A percentile compares a stretch with the other conserved stretches of the same genome.
Conservation (phyloP, 2,329 filamentous ascomycete genomes). For the Aspergillus sp. region DNA sequence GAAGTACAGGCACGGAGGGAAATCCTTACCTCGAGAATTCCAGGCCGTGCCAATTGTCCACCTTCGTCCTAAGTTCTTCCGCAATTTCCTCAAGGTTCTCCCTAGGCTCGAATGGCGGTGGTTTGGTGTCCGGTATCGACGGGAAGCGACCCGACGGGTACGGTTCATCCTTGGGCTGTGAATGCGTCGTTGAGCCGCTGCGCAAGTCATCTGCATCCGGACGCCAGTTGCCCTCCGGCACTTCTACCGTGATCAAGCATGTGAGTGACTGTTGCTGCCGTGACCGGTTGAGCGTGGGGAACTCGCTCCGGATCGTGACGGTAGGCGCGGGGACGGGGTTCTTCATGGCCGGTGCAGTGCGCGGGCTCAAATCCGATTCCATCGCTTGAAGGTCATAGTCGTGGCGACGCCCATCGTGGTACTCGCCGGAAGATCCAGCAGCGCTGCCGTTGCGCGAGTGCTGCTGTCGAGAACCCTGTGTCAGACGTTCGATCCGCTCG, state of each 20-base stretch:
- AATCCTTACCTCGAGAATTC: conserved; percentile 75
- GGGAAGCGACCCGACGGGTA: conserved; percentile 58
- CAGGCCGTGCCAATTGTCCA: conserved; percentile 97
- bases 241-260: conserved; percentile 91
- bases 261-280: conserved; percentile 94
- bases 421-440: conserved; percentile 74
- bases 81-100: conserved; percentile 83
- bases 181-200: conserved; percentile 56
- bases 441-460: conserved; percentile 82
- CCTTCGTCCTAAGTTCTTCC: conserved; percentile 79
- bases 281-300: conserved; percentile 88
- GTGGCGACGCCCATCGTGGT: conserved; percentile 77
- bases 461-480: conserved; percentile 43
- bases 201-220: conserved; percentile 80
- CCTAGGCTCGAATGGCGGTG: conserved; percentile 73
- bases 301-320: conserved; percentile 95
- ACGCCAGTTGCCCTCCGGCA: conserved; percentile 88
- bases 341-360: conserved; percentile 63
- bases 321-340: conserved; percentile 89
- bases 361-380: conserved; percentile 80
- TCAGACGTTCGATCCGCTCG: conserved; percentile 53
- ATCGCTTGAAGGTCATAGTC: conserved; percentile 97
- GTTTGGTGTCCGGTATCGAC: conserved; percentile 54
- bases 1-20: not conserved
- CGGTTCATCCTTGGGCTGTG: conserved; percentile 51